These are phyloP conservation scores for Aspergillus pseudotamarii DNA, from an alignment of 2,329 filamentous ascomycete genomes.

Conservation along the genomic window DNA sequence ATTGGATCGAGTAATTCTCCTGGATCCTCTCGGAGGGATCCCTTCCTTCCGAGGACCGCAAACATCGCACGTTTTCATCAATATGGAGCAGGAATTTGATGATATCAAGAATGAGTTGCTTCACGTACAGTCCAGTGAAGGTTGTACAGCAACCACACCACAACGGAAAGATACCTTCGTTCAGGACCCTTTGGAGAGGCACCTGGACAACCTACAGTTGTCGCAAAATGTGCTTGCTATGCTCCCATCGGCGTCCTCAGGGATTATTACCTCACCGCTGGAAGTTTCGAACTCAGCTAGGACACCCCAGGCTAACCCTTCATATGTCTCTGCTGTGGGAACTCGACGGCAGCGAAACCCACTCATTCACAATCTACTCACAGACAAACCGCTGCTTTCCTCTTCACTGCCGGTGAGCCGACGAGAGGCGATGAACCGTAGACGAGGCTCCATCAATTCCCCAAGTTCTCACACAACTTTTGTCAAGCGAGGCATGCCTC, in stretches of 20 bases:
- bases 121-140: constrained; percentile 26
- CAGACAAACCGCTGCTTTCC: constrained; percentile 89
- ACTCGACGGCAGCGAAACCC: constrained; percentile 73
- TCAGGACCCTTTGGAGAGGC: constrained; percentile 47
- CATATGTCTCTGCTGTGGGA: constrained; percentile 51
- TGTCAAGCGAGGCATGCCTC: constrained; percentile 85
- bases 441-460: constrained; percentile 32
- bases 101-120: constrained; percentile 66
- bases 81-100: constrained; percentile 86
- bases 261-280: constrained; percentile 80
- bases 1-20: constrained; percentile 82
- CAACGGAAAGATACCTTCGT: constrained; percentile 25
- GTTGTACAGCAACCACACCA: constrained; percentile 9
- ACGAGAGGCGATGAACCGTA: constrained; percentile 47
- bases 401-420: constrained; percentile 81
- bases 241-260: constrained; percentile 82
- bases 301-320: constrained; percentile 26
- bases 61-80: constrained; percentile 80
- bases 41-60: constrained; percentile 65
- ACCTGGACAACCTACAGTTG: constrained; percentile 73
- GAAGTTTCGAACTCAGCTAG: constrained; percentile 70
- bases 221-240: constrained; percentile 71
- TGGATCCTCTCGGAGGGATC: constrained; percentile 85
- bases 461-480: constrained; percentile 70
- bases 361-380: constrained; percentile 91